A percentile compares a stretch with the other conserved stretches of the same genome.
Evolutionary conservation across 2,329 filamentous ascomycete genomes (phyloP).

Genomic region (Aspergillus alliaceus): DNA sequence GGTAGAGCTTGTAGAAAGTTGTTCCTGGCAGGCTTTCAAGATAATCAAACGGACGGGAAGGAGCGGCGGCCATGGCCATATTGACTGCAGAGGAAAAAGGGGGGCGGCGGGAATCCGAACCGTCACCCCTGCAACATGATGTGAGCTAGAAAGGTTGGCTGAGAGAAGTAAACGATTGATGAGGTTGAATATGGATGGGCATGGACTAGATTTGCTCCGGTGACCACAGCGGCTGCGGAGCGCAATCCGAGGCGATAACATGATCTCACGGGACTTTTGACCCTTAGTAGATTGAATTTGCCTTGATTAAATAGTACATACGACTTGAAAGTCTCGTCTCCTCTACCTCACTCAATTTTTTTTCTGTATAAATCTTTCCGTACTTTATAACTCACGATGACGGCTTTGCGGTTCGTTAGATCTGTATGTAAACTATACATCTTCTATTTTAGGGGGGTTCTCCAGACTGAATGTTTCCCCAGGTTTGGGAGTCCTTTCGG

Average conservation of each 20-base stretch:
- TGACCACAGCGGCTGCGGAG: constrained; percentile 26
- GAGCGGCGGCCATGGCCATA: constrained; percentile 59
- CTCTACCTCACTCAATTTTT: neutral
- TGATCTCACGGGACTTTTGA: constrained; percentile 15
- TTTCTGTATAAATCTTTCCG: too few relatives aligned
- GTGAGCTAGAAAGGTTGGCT: constrained; percentile 8
- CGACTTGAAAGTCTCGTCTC: neutral
- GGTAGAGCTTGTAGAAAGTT: constrained; percentile 88
- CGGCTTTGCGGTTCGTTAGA: constrained; percentile 63
- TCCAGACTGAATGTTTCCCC: constrained; percentile 22
- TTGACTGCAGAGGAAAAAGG: constrained; percentile 26
- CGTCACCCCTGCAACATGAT: constrained; percentile 29
- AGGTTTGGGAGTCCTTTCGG: constrained; percentile 87
- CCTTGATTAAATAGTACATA: neutral
- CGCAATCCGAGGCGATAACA: constrained; percentile 28
- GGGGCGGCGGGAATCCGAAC: constrained; percentile 11
- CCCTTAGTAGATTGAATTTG: too few relatives aligned
- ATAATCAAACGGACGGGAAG: constrained; percentile 75
- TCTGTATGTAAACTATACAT: constrained; percentile 51
- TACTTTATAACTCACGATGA: too few relatives aligned
- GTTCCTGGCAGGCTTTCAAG: constrained; percentile 87
- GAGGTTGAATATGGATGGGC: constrained; percentile 11
- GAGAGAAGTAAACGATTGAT: too few relatives aligned
- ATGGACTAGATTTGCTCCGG: constrained; percentile 23
- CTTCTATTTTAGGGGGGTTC: too few relatives aligned